These are phyloP conservation scores for Dioscorea dumetorum DNA, from an alignment of 106 monocot species.

Conservation along the genomic window DNA sequence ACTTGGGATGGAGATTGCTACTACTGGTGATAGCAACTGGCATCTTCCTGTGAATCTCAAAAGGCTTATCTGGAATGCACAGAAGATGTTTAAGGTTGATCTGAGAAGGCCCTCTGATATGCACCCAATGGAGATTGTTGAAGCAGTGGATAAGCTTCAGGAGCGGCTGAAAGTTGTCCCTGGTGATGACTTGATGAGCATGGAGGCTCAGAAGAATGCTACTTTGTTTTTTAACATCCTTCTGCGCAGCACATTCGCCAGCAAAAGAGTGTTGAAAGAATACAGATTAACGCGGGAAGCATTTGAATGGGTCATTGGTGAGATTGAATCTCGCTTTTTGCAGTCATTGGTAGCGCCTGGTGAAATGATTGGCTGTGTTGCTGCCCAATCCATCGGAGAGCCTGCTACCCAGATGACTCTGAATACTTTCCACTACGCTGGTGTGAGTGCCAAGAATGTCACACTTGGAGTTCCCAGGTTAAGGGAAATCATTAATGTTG, in stretches of 20 bases:
- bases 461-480: slow-evolving; percentile 97
- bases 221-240: slow-evolving; percentile 94
- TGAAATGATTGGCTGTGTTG: slow-evolving; percentile 99
- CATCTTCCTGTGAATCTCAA: slow-evolving; percentile 94
- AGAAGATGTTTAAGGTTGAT: slow-evolving; percentile 95
- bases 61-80: slow-evolving; percentile 98
- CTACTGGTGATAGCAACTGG: slow-evolving; percentile 84
- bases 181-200: slow-evolving; percentile 91
- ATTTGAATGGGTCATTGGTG: slow-evolving; percentile 99
- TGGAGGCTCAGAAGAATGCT: slow-evolving; percentile 99
- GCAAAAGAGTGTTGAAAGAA: slow-evolving; percentile 91
- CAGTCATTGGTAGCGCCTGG: slow-evolving; percentile 97
- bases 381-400: slow-evolving; percentile 99
- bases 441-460: slow-evolving; percentile 99
- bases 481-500: slow-evolving; percentile 97
- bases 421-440: slow-evolving; percentile 99
- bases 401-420: slow-evolving; percentile 99
- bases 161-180: slow-evolving; percentile 97
- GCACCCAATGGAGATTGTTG: slow-evolving; percentile 99
- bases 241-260: slow-evolving; percentile 95
- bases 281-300: slow-evolving; percentile 96
- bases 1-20: slow-evolving; percentile 85
- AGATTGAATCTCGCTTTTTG: slow-evolving; percentile 93
- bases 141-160: slow-evolving; percentile 95
- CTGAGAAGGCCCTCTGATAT: slow-evolving; percentile 88